Percentiles rank a stretch among this genome's conserved stretches.
Evolutionary conservation across 805 yeast genomes (phyloP).

Genomic region (Ogataea allantospora): DNA sequence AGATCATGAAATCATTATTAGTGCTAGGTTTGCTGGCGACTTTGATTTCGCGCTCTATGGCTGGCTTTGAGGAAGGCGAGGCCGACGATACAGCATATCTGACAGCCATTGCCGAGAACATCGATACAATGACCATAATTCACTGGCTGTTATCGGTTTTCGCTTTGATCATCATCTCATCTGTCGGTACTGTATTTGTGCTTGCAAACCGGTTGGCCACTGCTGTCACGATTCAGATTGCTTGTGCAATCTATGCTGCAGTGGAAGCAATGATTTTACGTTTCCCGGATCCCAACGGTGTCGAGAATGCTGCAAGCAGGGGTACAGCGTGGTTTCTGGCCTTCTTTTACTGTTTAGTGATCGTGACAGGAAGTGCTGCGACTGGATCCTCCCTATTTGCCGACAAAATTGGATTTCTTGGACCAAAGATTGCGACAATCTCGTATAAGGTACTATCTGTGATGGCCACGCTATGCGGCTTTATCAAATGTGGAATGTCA

Average conservation of each 20-base stretch:
- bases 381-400: slow-evolving; percentile 46
- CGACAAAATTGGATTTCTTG: slow-evolving; percentile 37
- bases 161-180: slow-evolving; percentile 52
- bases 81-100: slow-evolving; percentile 12
- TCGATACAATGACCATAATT: slow-evolving; percentile 51
- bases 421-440: slow-evolving; percentile 34
- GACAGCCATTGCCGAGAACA: slow-evolving; percentile 23
- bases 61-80: slow-evolving; percentile 12
- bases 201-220: slow-evolving; percentile 50
- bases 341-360: slow-evolving; percentile 43
- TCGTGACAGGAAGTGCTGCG: slow-evolving; percentile 54
- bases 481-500: slow-evolving; percentile 79
- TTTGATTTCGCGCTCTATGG: slow-evolving; percentile 1
- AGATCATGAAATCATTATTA: slow-evolving; percentile 6
- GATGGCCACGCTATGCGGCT: slow-evolving; percentile 54
- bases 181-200: slow-evolving; percentile 52
- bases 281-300: slow-evolving; percentile 63
- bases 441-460: slow-evolving; percentile 49
- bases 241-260: slow-evolving; percentile 48
- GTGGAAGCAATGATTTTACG: slow-evolving; percentile 56
- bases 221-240: slow-evolving; percentile 45
- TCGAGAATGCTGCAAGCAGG: slow-evolving; percentile 64
- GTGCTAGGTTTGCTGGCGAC: slow-evolving; percentile 6
- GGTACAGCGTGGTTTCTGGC: slow-evolving; percentile 68
- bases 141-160: slow-evolving; percentile 61